Base-by-base conservation (phyloP, 441 rosid species). In the Dalechampia spathulata region DNA sequence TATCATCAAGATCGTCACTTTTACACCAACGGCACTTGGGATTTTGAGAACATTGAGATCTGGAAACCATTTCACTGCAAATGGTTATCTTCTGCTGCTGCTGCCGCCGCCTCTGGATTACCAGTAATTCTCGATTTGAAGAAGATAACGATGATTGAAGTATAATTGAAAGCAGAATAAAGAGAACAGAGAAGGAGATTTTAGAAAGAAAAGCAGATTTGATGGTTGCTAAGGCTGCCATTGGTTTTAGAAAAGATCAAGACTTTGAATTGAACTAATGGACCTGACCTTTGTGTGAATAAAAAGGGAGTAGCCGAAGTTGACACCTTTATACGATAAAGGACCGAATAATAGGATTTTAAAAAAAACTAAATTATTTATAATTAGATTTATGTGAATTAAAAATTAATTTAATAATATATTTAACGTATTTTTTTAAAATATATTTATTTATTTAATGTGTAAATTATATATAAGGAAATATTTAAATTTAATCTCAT, bases 11-110 rank as follows among this genome's bases (percentile, higher is more conserved):
- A 72, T 74, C 83, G 27, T 85, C 86, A 40, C 96, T 90, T 7
- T 66, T 77, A 64, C 94, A 90, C 98, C 96, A 90, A 25, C 73
- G 73, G 66, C 98, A 85, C 45, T 61, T 73, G n/a, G 86, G 85
- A 68, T 69, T 71, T 60, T 65, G 73, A 0, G 58, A 56, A 55
- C 97, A 90, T 47, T 73, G 87, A 69, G 90, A 78, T 79, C 82
- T 75, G 3, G 85, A 77, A 13, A 63, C 61, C 78, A 85, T 67
- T 52, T 76, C 76, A 49, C 67, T 58, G 73, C 96, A 90, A 41
- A 64, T 75, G 12, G 34, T 4, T 30, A 30, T 8, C 34, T 78
- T 76, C 74, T 65, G 84, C 38, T 15, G 60, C 23, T 20, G 37
- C 47, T 47, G 57, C 20, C 17, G 10, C 23, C 44, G 67, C 71